phyloP scores from a whole-genome alignment of 139 green algal species.

The Tetradesmus obliquus region DNA sequence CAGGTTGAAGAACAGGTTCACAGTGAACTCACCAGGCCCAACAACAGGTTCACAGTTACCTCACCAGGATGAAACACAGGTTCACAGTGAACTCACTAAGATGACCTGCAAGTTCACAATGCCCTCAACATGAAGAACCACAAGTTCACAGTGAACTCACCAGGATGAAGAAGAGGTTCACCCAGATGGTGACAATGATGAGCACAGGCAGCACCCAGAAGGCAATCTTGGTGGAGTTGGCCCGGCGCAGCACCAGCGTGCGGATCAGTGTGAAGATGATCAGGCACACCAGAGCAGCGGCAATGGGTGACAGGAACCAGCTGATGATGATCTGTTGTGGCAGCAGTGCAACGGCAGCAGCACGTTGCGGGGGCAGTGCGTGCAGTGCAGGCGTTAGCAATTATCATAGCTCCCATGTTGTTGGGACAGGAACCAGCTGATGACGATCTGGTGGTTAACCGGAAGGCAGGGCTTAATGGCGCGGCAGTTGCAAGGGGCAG shows the following conservation, averaged over 20 bases:
- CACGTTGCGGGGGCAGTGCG: neutral
- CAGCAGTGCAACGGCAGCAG: neutral
- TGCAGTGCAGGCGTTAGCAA: neutral
- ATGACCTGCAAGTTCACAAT: neutral
- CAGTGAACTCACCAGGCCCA: too few relatives aligned
- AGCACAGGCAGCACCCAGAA: constrained; percentile 53
- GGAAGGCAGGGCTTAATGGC: neutral
- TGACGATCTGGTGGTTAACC: neutral
- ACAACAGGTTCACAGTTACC: neutral
- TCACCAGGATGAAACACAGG: neutral
- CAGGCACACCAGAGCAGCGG: constrained; percentile 51
- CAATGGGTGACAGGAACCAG: constrained; percentile 68
- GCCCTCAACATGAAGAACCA: neutral
- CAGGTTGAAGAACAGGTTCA: neutral
- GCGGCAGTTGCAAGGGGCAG: neutral
- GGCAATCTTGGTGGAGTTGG: constrained; percentile 56
- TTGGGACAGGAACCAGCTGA: neutral
- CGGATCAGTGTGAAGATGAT: constrained; percentile 61
- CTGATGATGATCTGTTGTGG: neutral
- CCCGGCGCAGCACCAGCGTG: constrained; percentile 56
- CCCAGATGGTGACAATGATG: constrained; percentile 38
- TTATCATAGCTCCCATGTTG: too few relatives aligned
- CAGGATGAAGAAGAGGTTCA: constrained; percentile 42
- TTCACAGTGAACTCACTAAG: too few relatives aligned
- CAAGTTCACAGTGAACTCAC: neutral